These are phyloP conservation scores for Passalora sequoiae DNA, from an alignment of 2,329 filamentous ascomycete species.

Conservation along the genomic window DNA sequence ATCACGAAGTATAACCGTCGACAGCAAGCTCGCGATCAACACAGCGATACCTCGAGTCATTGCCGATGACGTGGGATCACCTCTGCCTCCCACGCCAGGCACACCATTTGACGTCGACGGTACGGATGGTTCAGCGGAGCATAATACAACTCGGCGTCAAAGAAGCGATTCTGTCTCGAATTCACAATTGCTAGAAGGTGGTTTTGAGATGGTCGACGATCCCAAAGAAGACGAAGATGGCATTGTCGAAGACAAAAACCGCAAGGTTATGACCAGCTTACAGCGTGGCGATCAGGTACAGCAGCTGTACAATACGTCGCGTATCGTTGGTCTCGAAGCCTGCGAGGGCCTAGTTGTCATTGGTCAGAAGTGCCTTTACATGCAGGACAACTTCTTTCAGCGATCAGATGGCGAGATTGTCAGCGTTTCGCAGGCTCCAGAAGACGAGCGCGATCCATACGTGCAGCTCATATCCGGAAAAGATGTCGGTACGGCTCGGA, in stretches of 20 bases:
- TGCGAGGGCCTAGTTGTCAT: slow-evolving; percentile 90
- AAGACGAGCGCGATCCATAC: slow-evolving; percentile 90
- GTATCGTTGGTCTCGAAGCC: slow-evolving; percentile 87
- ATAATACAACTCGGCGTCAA: slow-evolving; percentile 21
- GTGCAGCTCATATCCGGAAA: slow-evolving; percentile 85
- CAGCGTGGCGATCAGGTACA: slow-evolving; percentile 88
- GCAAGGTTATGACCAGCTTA: slow-evolving; percentile 92
- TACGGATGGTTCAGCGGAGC: slow-evolving; percentile 20
- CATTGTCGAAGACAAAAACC: slow-evolving; percentile 88
- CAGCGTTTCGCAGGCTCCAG: slow-evolving; percentile 87
- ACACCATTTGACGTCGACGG: slow-evolving; percentile 7
- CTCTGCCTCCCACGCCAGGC: slow-evolving; percentile 14
- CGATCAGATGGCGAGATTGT: slow-evolving; percentile 93
- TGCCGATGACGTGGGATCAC: slow-evolving; percentile 24
- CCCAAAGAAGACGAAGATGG: slow-evolving; percentile 78
- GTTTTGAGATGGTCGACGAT: slow-evolving; percentile 93
- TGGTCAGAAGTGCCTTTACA: slow-evolving; percentile 85
- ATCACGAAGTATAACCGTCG: slow-evolving; percentile 45
- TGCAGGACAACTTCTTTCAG: slow-evolving; percentile 96
- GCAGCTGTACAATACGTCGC: slow-evolving; percentile 89
- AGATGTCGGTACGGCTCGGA: slow-evolving; percentile 56
- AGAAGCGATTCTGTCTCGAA: slow-evolving; percentile 40
- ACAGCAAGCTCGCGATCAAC: slow-evolving; percentile 26
- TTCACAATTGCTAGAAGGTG: slow-evolving; percentile 63
- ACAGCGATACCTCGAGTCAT: slow-evolving; percentile 28